Percentiles rank a stretch among this genome's conserved stretches.
Evolutionary conservation across 2,329 filamentous ascomycete species (phyloP).

Genomic region (Hypoxylon sp.): DNA sequence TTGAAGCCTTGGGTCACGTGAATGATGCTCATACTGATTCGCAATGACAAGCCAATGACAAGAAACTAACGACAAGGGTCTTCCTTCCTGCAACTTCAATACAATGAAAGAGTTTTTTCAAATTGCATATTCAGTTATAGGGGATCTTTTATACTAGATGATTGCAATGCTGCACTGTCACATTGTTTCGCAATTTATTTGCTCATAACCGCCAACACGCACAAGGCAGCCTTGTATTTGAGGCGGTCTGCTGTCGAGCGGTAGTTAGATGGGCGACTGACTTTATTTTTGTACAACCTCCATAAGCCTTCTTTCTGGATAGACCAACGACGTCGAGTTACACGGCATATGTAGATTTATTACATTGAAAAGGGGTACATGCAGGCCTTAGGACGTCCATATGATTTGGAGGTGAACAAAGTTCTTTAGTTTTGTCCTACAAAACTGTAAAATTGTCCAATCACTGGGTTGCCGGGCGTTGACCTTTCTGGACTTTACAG

Average conservation of each 20-base stretch:
- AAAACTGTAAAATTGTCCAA: constrained; percentile 15
- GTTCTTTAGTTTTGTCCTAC: background rate
- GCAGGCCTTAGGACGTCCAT: constrained; percentile 9
- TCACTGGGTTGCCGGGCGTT: constrained; percentile 16
- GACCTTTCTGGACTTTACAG: background rate
- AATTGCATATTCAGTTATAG: background rate
- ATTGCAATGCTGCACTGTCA: background rate
- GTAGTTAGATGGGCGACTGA: background rate
- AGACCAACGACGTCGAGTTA: constrained; percentile 21
- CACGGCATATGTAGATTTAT: constrained; percentile 32
- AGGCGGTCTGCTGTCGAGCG: constrained; percentile 5
- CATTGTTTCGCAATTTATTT: background rate
- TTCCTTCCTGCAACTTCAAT: background rate
- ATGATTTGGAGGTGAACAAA: constrained; percentile 4
- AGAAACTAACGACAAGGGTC: no score
- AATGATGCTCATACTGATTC: constrained; percentile 47
- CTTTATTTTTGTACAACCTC: background rate
- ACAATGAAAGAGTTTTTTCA: background rate
- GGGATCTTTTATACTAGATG: background rate
- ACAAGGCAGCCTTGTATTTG: constrained; percentile 1
- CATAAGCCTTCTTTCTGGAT: constrained; percentile 3
- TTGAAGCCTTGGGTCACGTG: constrained; percentile 36
- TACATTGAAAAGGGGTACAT: background rate
- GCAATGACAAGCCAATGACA: constrained; percentile 11
- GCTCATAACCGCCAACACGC: background rate